Evolutionary conservation across 169 alveolate species (phyloP).

Genomic region (Cryptosporidium viatorum): DNA sequence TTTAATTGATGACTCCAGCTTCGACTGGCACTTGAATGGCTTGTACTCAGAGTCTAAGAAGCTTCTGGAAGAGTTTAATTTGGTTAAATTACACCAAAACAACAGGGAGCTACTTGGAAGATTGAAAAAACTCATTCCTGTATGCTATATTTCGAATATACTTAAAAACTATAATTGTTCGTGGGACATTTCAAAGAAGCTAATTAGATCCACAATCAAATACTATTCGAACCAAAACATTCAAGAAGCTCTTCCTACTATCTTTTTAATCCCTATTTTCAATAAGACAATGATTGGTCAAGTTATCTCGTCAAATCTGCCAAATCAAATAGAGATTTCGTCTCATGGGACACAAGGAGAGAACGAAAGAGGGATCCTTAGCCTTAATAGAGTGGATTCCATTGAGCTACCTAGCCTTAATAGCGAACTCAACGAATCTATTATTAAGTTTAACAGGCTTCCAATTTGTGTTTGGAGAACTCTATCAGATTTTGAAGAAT

Average conservation of each 20-base stretch:
- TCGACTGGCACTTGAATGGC: conserved; percentile 52
- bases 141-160: conserved; percentile 18
- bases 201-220: conserved; percentile 25
- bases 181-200: conserved; percentile 61
- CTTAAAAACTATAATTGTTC: neutral
- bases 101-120: conserved; percentile 13
- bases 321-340: conserved; percentile 52
- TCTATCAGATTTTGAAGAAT: neutral
- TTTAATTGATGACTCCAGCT: conserved; percentile 8
- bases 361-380: neutral
- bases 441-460: conserved; percentile 1
- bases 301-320: neutral
- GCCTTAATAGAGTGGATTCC: neutral
- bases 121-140: conserved; percentile 27
- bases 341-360: neutral
- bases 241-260: conserved; percentile 6
- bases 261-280: conserved; percentile 35
- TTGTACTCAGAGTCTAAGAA: conserved; percentile 9
- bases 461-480: conserved; percentile 39
- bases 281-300: conserved; percentile 36
- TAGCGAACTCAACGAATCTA: neutral
- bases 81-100: neutral
- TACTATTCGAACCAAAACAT: conserved; percentile 27
- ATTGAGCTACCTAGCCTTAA: conserved; percentile 16
- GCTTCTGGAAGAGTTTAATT: neutral